Evolutionary conservation across 2,329 filamentous ascomycete genomes (phyloP).

Genomic region (Fusarium nanum): DNA sequence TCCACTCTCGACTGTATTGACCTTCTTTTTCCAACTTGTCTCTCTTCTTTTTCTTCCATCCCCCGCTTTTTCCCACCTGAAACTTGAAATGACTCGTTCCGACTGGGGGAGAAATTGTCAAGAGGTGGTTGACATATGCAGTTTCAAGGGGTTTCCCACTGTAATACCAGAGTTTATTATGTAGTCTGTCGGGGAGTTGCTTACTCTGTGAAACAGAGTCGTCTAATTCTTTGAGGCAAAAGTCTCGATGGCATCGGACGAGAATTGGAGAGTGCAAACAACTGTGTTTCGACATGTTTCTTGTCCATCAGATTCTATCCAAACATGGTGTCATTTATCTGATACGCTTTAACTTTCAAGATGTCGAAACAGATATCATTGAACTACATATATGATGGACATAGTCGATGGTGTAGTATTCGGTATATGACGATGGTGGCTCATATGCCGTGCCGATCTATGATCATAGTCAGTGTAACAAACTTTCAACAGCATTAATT

Average conservation of each 20-base stretch:
- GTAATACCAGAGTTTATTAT: not conserved
- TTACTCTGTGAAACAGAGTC: conserved; percentile 18
- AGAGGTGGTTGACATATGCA: not conserved
- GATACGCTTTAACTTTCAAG: not conserved
- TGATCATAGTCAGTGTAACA: not conserved
- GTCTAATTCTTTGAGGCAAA: not conserved
- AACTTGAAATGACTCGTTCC: conserved; percentile 27
- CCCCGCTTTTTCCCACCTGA: conserved; percentile 30
- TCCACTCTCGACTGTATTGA: not conserved
- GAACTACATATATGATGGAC: not conserved
- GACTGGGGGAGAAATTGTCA: conserved; percentile 33
- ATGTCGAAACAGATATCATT: not conserved
- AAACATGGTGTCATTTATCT: conserved; percentile 2
- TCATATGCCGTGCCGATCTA: not conserved
- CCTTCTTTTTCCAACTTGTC: not conserved
- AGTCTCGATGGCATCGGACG: conserved; percentile 2
- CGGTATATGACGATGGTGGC: not conserved
- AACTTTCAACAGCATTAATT: not conserved
- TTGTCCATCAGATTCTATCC: conserved; percentile 1
- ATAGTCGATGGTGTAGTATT: not conserved
- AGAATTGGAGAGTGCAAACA: conserved; percentile 11
- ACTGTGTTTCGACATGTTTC: conserved; percentile 26
- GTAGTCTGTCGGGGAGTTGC: conserved; percentile 1
- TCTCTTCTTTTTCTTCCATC: not conserved
- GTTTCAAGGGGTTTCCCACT: conserved; percentile 26